Percentiles rank a stretch among this genome's conserved stretches.
Evolutionary conservation across 225 moss, liverwort and hornwort species (phyloP).

Genomic region (Takakia lepidozioides): DNA sequence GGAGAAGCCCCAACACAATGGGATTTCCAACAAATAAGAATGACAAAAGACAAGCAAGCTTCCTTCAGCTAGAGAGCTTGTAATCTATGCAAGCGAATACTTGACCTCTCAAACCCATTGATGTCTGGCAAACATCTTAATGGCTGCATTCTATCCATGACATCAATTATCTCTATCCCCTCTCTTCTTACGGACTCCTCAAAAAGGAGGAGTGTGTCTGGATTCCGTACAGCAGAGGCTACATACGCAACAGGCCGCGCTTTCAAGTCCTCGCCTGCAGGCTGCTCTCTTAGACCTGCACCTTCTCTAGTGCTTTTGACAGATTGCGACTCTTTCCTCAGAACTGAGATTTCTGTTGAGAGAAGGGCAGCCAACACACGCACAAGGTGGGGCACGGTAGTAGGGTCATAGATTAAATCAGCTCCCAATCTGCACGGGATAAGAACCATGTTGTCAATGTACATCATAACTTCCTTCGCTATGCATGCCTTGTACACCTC

Average conservation of each 20-base stretch:
- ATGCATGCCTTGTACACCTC: too few relatives aligned
- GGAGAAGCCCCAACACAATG: too few relatives aligned
- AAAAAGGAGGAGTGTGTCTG: constrained; percentile 50
- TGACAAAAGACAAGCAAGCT: too few relatives aligned
- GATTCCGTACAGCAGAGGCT: constrained; percentile 68
- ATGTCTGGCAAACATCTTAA: constrained; percentile 36
- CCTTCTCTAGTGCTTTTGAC: too few relatives aligned
- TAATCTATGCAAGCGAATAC: constrained; percentile 51
- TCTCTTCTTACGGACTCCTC: constrained; percentile 36
- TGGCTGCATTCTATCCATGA: constrained; percentile 41
- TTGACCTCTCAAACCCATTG: constrained; percentile 33
- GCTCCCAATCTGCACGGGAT: constrained; percentile 60
- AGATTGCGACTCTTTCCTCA: constrained; percentile 13
- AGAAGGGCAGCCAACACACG: constrained; percentile 51
- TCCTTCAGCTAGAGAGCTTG: constrained; percentile 24
- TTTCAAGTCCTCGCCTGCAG: too few relatives aligned
- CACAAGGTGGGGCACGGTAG: constrained; percentile 54
- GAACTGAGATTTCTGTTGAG: constrained; percentile 22
- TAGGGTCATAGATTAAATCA: constrained; percentile 74
- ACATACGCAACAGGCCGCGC: constrained; percentile 63
- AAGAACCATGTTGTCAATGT: too few relatives aligned
- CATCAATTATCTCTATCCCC: constrained; percentile 54
- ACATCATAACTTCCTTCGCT: too few relatives aligned
- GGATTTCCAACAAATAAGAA: too few relatives aligned
- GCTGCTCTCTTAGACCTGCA: too few relatives aligned